Percentiles rank a stretch among this genome's conserved stretches.
These are phyloP conservation scores for Lycium barbarum DNA, from an alignment of 257 asterid genomes.

Conservation along the genomic window DNA sequence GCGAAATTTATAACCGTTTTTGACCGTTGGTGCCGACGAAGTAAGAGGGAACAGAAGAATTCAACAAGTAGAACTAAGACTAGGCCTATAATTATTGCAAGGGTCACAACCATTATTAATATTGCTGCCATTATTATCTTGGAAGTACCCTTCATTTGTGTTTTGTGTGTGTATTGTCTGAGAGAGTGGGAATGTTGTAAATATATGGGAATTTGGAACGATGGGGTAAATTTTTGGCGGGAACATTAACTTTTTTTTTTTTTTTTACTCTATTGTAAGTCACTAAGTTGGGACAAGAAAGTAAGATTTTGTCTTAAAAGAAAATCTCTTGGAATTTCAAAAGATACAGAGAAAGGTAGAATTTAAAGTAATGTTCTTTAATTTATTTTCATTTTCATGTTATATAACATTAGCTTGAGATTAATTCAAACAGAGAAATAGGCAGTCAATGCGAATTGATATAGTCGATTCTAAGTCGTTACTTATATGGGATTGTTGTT, in stretches of 20 bases:
- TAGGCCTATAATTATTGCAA: conserved; percentile 52
- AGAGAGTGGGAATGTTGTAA: neutral
- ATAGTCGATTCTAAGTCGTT: too few species aligned
- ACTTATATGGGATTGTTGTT: too few species aligned
- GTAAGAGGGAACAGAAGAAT: conserved; percentile 62
- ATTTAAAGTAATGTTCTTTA: too few species aligned
- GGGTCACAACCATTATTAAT: conserved; percentile 42
- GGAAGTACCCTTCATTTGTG: conserved; percentile 42
- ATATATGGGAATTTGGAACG: neutral
- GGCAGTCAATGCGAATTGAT: too few species aligned
- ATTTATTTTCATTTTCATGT: too few species aligned
- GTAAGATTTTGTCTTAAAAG: too few species aligned
- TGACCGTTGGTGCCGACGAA: conserved; percentile 33
- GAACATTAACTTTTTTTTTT: conserved; percentile 30
- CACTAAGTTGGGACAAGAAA: neutral
- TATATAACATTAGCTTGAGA: too few species aligned
- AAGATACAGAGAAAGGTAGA: too few species aligned
- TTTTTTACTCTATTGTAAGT: neutral
- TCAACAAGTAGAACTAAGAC: conserved; percentile 57
- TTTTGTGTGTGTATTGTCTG: neutral
- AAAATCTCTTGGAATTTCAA: too few species aligned
- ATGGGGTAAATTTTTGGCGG: conserved; percentile 47
- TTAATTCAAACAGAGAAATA: too few species aligned
- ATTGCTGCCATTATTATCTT: conserved; percentile 58
- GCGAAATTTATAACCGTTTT: neutral